phyloP scores from a whole-genome alignment of 83 land plant genomes.

The Thuja plicata region DNA sequence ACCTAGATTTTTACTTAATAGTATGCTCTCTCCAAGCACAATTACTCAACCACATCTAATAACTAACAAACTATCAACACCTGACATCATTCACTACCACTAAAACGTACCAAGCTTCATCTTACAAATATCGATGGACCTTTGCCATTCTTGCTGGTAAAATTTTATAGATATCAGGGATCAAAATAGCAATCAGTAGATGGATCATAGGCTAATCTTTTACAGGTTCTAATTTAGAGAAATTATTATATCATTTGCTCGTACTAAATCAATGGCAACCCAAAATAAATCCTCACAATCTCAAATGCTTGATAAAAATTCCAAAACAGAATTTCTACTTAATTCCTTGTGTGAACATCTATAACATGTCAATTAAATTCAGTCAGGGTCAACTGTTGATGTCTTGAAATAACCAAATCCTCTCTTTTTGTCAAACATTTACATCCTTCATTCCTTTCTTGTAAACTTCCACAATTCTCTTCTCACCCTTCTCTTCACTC shows the following conservation, averaged over 20 bases:
- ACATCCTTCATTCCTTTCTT: not conserved
- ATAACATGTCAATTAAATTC: not conserved
- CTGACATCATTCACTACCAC: not conserved
- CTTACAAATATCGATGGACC: not conserved
- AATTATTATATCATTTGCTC: not conserved
- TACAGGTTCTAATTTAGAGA: not conserved
- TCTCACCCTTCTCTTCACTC: not conserved
- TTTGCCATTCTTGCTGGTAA: not conserved
- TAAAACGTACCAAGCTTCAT: not conserved
- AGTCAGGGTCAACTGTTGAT: not conserved
- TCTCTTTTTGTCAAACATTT: not conserved
- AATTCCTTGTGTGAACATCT: not conserved
- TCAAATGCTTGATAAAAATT: not conserved
- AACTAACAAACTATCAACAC: not conserved
- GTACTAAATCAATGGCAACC: not conserved
- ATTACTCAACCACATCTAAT: not conserved
- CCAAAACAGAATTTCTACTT: not conserved
- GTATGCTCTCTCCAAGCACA: not conserved
- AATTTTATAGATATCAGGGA: not conserved
- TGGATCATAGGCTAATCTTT: not conserved
- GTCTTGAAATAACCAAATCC: not conserved
- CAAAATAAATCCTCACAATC: not conserved
- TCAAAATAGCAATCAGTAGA: not conserved
- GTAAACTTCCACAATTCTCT: not conserved
- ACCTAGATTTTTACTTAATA: not conserved